A percentile compares a stretch with the other conserved stretches of the same genome.
phyloP scores from a whole-genome alignment of 176 grass and related monocot species.

The Musa troglodytarum region DNA sequence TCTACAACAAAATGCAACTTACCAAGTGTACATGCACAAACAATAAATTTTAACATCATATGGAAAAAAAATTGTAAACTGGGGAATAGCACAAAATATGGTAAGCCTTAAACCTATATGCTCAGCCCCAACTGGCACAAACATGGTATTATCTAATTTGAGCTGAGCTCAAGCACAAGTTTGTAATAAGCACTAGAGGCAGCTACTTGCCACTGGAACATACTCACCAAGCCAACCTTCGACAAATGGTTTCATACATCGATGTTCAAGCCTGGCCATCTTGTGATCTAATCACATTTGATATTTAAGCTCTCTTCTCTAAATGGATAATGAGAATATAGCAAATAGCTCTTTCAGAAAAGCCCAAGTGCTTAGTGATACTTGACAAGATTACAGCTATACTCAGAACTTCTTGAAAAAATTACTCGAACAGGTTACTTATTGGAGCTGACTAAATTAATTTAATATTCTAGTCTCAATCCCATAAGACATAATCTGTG shows the following conservation, averaged over 20 bases:
- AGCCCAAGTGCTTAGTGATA: not conserved
- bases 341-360: not conserved
- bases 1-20: slow-evolving; percentile 24
- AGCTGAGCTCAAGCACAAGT: not conserved
- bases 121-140: not conserved
- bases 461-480: not conserved
- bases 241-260: too few species aligned
- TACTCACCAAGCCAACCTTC: too few species aligned
- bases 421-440: not conserved
- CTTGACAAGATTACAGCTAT: not conserved
- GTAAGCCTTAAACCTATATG: too few species aligned
- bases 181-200: not conserved
- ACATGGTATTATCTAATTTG: not conserved
- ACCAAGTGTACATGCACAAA: not conserved
- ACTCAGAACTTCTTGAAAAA: not conserved
- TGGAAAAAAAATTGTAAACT: too few species aligned
- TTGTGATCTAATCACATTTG: not conserved
- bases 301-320: not conserved
- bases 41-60: not conserved
- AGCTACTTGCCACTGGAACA: not conserved
- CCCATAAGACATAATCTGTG: not conserved
- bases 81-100: too few species aligned
- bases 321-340: not conserved
- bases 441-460: not conserved
- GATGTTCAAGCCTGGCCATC: too few species aligned